phyloP scores from a whole-genome alignment of 306 rosid species.

The Alnus glutinosa region DNA sequence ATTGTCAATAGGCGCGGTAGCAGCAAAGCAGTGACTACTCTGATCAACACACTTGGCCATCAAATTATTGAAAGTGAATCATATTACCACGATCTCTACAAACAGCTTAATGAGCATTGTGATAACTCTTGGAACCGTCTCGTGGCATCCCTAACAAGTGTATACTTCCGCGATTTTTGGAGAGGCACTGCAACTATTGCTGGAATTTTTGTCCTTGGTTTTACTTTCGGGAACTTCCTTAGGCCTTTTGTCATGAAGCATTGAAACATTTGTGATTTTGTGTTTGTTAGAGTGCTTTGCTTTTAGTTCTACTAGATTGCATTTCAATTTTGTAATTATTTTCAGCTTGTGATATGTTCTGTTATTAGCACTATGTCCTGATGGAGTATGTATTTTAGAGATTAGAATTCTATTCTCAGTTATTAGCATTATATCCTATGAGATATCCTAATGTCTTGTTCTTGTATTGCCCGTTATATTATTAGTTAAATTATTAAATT shows the following conservation, averaged over 20 bases:
- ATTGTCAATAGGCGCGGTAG: constrained; percentile 22
- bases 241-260: neutral
- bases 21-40: constrained; percentile 1
- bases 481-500: too few species aligned
- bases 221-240: neutral
- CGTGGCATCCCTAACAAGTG: constrained; percentile 19
- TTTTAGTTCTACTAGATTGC: neutral
- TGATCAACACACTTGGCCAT: constrained; percentile 14
- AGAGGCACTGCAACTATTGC: constrained; percentile 34
- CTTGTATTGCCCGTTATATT: too few species aligned
- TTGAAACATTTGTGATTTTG: too few species aligned
- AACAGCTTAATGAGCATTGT: neutral
- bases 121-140: constrained; percentile 9
- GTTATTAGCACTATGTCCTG: too few species aligned
- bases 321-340: too few species aligned
- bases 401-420: too few species aligned
- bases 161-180: constrained; percentile 37
- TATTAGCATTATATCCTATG: too few species aligned
- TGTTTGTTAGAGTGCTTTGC: too few species aligned
- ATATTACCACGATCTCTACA: neutral
- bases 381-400: too few species aligned
- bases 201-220: constrained; percentile 7
- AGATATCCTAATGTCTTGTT: too few species aligned
- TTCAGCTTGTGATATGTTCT: too few species aligned
- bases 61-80: neutral